Base-by-base conservation (phyloP, 2,329 filamentous ascomycete genomes). In the Fusarium keratoplasticum region DNA sequence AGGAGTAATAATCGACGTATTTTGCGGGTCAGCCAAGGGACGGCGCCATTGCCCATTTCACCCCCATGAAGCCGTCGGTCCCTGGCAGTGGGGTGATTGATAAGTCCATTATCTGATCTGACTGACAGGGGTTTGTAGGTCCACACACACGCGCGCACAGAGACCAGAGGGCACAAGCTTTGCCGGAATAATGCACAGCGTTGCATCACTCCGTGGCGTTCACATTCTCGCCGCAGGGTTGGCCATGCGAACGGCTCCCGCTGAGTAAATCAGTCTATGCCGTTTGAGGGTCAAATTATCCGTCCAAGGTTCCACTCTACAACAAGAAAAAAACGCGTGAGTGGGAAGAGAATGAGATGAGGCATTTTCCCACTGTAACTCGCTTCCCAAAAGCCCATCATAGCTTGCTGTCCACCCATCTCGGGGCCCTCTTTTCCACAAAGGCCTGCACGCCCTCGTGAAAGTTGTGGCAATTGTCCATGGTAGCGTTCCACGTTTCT, bases 401-500 rank as follows among this genome's bases (percentile, higher is more conserved):
- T 72, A 90, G 72, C 78, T 90, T 90, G 78, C 88, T 90, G 69
- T 88, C 84, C 72, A 85, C 87, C 92, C 92, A 94, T 54, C 83
- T 84, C 1, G 92, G 90, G 80, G 88, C 87, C 78, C 91, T 87
- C 86, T 91, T 93, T 85, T 94, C 92, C 31, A 92, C 90, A 84
- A 95, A 95, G 61, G 92, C 92, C 81, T 79, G 86, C 33, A 95
- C 84, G 0, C 93, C 93, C 82, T 95, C 92, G 57, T 87, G 87
- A 79, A 94, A 89, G 81, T 95, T 95, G 75, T 92, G 89, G 0
- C 89, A 91, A 7, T 84, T 85, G 72, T 90, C 84, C 64, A 95
- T 85, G 69, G 85, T 84, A 61, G 84, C 84, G 77, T 89, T 90
- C 87, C 90, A 89, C 5, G 71, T 76, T 61, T 77, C 75, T 36